Evolutionary conservation across 2,329 filamentous ascomycete species (phyloP), one percentile per base, ranked within the genome.

Genomic region (Lachnum nothofagi): DNA sequence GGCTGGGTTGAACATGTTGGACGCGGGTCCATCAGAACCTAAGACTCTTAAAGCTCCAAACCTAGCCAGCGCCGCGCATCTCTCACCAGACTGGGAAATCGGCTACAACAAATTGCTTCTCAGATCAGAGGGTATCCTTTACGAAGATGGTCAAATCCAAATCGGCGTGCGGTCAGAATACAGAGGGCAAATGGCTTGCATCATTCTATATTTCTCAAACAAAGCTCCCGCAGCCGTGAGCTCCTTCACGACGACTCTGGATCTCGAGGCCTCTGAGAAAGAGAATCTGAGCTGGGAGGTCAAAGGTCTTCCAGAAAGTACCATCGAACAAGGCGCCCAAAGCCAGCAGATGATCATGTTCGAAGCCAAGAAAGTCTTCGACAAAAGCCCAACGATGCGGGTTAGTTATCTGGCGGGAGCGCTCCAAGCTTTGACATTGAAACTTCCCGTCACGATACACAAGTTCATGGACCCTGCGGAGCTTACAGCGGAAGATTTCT

Each of bases 391-490:
- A 0, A 98, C 93, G 0, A 90, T 98, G 42, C 83, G 93, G 49
- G 85, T 98, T 63, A 94, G 88, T 44, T 98, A 97, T 67, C 79
- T 98, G 39, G 91, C 93, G 0, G 94, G 93, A 53, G 88, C 93
- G 2, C 73, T 98, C 48, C 93, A 98, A 68, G 91, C 89, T 1
- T 74, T 97, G 33, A 98, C 93, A 0, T 73, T 98, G 34, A 91
- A 94, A 67, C 76, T 98, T 4, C 93, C 93, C 0, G 80, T 98
- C 3, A 75, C 88, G 0, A 80, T 91, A 46, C 91, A 97, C 70
- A 95, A 96, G 67, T 98, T 95, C 65, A 96, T 97, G 90, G 91
- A 96, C 55, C 82, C 88, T 0, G 91, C 93, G 0, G 85, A 93
- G 48, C 74, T 98, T 33, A 80, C 80, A 5, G 82, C 85, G 0